Evolutionary conservation across 495 filamentous ascomycete species (phyloP).

Genomic region (Astrothelium macrocarpum): DNA sequence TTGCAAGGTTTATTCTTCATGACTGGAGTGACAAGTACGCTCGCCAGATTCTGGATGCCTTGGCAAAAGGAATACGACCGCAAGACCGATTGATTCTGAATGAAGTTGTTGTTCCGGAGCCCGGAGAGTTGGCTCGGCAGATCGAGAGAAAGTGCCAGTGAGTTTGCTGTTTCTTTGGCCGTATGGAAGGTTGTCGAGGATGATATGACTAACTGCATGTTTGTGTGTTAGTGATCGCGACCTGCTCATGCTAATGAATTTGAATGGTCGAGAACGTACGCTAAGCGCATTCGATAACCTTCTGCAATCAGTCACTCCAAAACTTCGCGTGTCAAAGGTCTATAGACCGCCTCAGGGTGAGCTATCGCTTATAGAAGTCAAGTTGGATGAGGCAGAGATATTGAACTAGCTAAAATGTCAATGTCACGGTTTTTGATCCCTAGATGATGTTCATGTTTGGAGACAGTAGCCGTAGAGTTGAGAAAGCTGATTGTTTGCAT

Average conservation of each 20-base stretch:
- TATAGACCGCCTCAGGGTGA: conserved; percentile 8
- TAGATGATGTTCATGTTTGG: too few species aligned
- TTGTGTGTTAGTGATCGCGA: conserved; percentile 4
- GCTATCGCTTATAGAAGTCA: conserved; percentile 10
- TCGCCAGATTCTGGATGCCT: not conserved
- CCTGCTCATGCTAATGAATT: conserved; percentile 11
- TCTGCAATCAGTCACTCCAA: conserved; percentile 1
- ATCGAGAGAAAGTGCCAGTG: conserved; percentile 9
- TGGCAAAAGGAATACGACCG: conserved; percentile 7
- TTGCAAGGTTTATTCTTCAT: conserved; percentile 9
- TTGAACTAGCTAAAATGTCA: too few species aligned
- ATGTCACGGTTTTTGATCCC: too few species aligned
- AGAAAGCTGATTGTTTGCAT: too few species aligned
- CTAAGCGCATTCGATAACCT: conserved; percentile 2
- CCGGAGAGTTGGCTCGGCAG: conserved; percentile 9
- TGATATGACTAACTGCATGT: not conserved
- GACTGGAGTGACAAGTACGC: conserved; percentile 10
- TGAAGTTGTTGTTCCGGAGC: conserved; percentile 8
- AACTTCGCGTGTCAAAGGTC: conserved; percentile 3
- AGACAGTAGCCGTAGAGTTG: too few species aligned
- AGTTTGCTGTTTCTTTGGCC: not conserved
- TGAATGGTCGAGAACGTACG: conserved; percentile 7
- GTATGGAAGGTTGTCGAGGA: not conserved
- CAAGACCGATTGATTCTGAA: conserved; percentile 11
- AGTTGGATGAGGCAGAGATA: not conserved